Evolutionary conservation across 768 basidiomycete species (phyloP).

Genomic region (Termitomyces titanicus): DNA sequence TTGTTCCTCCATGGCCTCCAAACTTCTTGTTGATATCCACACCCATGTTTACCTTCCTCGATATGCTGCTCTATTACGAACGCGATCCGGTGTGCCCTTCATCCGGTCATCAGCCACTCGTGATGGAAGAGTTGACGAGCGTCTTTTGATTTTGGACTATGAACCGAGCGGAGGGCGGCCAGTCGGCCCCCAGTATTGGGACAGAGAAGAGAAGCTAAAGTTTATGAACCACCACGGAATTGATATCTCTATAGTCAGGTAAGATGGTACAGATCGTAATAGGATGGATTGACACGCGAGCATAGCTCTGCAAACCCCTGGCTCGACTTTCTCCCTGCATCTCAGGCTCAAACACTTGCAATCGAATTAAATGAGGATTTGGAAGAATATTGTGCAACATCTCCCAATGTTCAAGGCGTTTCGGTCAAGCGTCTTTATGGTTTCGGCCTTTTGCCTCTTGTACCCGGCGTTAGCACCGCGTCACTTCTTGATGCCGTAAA

Average conservation of each 20-base stretch:
- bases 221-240: slow-evolving; percentile 88
- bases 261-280: neutral
- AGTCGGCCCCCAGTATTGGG: slow-evolving; percentile 84
- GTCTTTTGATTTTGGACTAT: slow-evolving; percentile 74
- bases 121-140: slow-evolving; percentile 54
- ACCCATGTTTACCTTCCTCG: slow-evolving; percentile 83
- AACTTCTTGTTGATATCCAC: slow-evolving; percentile 73
- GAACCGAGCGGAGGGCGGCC: slow-evolving; percentile 80
- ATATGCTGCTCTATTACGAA: slow-evolving; percentile 67
- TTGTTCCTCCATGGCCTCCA: slow-evolving; percentile 21
- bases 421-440: slow-evolving; percentile 70
- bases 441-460: slow-evolving; percentile 82
- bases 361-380: slow-evolving; percentile 72
- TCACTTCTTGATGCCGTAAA: slow-evolving; percentile 61
- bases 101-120: slow-evolving; percentile 49
- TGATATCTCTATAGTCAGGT: slow-evolving; percentile 78
- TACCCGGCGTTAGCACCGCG: slow-evolving; percentile 53
- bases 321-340: slow-evolving; percentile 79
- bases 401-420: slow-evolving; percentile 38
- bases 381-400: slow-evolving; percentile 72
- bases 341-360: slow-evolving; percentile 64
- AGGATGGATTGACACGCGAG: neutral
- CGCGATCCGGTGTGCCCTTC: slow-evolving; percentile 60
- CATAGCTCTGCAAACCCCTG: slow-evolving; percentile 84
- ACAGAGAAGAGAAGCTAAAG: slow-evolving; percentile 64